A percentile compares a stretch with the other conserved stretches of the same genome.
Conservation (phyloP, 805 yeast species). For the Torulaspora maleeae region DNA sequence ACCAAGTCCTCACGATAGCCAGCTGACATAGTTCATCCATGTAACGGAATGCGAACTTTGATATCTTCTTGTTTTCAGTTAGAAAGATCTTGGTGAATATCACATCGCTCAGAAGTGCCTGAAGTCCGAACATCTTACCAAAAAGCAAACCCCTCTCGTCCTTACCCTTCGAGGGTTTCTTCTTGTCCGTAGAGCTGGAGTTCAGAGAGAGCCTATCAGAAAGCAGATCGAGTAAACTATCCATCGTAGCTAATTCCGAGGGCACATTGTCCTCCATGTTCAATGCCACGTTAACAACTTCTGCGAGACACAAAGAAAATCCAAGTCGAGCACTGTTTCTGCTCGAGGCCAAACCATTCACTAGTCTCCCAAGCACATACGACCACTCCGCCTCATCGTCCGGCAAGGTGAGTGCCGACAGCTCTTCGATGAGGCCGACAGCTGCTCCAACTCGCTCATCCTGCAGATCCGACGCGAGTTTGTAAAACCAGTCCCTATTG, state of each 20-base stretch:
- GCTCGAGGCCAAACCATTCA: conserved; percentile 76
- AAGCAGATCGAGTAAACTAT: conserved; percentile 23
- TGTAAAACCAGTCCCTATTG: conserved; percentile 71
- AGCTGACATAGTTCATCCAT: conserved; percentile 50
- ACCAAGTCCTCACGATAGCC: conserved; percentile 70
- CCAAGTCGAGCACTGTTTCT: conserved; percentile 84
- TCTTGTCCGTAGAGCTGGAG: conserved; percentile 39
- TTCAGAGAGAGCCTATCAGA: conserved; percentile 36
- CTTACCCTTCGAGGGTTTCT: conserved; percentile 60
- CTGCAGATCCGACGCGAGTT: conserved; percentile 70
- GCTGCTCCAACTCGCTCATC: conserved; percentile 72
- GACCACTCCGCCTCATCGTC: conserved; percentile 59
- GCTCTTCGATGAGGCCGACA: conserved; percentile 55
- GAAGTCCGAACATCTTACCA: conserved; percentile 82
- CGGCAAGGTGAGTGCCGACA: conserved; percentile 36
- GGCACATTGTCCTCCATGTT: conserved; percentile 23
- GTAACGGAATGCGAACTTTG: conserved; percentile 39
- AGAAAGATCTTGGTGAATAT: conserved; percentile 34
- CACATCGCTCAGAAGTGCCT: conserved; percentile 59
- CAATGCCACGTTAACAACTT: conserved; percentile 43
- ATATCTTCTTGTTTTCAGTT: conserved; percentile 18
- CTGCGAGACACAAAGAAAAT: conserved; percentile 81
- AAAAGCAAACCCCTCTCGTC: conserved; percentile 76
- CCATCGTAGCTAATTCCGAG: conserved; percentile 17
- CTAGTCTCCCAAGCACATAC: conserved; percentile 72